Conservation (phyloP, 1,284 basidiomycete species). For the Waitea zeae region DNA sequence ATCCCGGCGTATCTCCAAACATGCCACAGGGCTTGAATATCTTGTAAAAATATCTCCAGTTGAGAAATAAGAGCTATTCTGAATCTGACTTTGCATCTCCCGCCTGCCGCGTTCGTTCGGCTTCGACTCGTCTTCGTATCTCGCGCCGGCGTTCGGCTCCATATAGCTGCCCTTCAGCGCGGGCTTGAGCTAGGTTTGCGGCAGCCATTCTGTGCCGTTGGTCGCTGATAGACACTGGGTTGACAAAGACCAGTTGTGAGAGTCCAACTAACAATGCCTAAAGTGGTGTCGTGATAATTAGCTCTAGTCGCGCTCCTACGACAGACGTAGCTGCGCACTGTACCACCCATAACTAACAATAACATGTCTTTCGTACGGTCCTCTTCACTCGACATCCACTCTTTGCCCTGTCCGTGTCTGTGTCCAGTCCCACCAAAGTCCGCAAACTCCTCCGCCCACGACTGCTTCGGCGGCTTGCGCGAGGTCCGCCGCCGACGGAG, state of each 20-base stretch:
- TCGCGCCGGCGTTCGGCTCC: slow-evolving; percentile 20
- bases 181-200: slow-evolving; percentile 23
- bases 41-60: too few relatives aligned
- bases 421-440: not conserved
- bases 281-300: too few relatives aligned
- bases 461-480: not conserved
- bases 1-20: too few relatives aligned
- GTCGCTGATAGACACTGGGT: slow-evolving; percentile 7
- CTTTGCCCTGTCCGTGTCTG: not conserved
- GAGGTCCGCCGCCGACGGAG: too few relatives aligned
- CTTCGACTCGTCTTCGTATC: slow-evolving; percentile 20
- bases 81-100: too few relatives aligned
- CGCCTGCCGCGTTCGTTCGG: slow-evolving; percentile 6
- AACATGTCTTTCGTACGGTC: slow-evolving; percentile 21
- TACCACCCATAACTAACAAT: slow-evolving; percentile 20
- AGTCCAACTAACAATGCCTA: slow-evolving; percentile 17
- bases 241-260: slow-evolving; percentile 13
- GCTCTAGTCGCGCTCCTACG: too few relatives aligned
- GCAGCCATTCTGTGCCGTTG: slow-evolving; percentile 18
- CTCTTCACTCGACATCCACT: slow-evolving; percentile 12
- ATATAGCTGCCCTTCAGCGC: slow-evolving; percentile 20
- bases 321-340: too few relatives aligned
- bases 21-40: too few relatives aligned
- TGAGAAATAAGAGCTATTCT: too few relatives aligned
- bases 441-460: not conserved